Percentiles rank a stretch among this genome's conserved stretches.
Conservation (phyloP, 129 eudicot species). For the Scalesia atractyloides region DNA sequence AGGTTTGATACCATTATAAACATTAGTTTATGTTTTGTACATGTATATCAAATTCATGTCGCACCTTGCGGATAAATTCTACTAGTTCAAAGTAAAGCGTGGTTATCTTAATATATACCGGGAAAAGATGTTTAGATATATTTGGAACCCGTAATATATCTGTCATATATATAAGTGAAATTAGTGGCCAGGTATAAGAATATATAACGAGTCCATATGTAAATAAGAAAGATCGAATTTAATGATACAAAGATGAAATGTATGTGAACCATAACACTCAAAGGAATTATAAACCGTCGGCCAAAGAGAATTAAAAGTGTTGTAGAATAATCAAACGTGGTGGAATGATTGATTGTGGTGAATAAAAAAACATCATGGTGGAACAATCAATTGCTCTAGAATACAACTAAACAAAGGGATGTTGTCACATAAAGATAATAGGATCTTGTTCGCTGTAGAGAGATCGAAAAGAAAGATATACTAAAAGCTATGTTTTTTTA, state of each 20-base stretch:
- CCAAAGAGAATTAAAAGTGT: neutral
- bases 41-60: too few species aligned
- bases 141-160: neutral
- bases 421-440: neutral
- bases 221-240: neutral
- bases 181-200: neutral
- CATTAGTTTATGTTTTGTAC: too few species aligned
- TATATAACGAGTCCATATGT: neutral
- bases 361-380: neutral
- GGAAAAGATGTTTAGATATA: too few species aligned
- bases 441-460: neutral
- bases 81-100: too few species aligned
- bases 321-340: neutral
- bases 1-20: too few species aligned
- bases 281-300: neutral
- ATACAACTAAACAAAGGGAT: neutral
- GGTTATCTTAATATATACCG: too few species aligned
- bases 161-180: neutral
- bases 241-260: neutral
- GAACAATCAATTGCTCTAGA: neutral
- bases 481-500: neutral
- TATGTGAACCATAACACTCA: neutral
- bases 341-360: neutral
- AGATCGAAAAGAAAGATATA: neutral
- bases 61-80: too few species aligned